These are phyloP conservation scores for Apophysomyces trapeziformis DNA, from an alignment of 371 early-diverging fungal genomes.

Conservation along the genomic window DNA sequence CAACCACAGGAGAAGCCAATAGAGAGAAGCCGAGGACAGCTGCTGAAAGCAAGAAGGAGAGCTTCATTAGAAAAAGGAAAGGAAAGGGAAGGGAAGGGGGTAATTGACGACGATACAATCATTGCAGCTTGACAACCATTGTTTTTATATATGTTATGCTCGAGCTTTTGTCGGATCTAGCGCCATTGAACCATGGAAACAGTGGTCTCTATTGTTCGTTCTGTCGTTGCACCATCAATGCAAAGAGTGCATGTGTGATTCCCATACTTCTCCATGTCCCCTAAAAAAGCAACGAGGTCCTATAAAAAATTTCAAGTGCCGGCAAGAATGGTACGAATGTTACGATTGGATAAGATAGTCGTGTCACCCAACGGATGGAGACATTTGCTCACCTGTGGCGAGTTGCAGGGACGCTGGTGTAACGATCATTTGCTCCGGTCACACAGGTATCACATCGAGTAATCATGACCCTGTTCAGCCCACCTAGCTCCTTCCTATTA, in stretches of 20 bases:
- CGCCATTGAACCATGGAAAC: constrained; percentile 4
- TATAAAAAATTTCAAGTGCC: neutral
- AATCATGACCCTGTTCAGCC: neutral
- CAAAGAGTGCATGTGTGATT: constrained; percentile 4
- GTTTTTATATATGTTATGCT: neutral
- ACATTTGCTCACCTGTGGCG: constrained; percentile 32
- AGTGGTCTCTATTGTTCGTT: neutral
- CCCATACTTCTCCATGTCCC: constrained; percentile 9
- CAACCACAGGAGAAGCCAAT: neutral
- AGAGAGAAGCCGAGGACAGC: neutral
- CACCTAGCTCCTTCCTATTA: neutral
- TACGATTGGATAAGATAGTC: neutral
- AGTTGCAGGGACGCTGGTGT: constrained; percentile 93
- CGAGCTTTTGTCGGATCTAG: neutral
- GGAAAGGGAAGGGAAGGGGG: constrained; percentile 4
- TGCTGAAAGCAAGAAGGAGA: constrained; percentile 5
- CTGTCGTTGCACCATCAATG: neutral
- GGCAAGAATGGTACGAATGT: neutral
- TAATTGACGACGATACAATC: neutral
- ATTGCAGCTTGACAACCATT: neutral
- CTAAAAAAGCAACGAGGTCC: constrained; percentile 1
- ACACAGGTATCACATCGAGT: neutral
- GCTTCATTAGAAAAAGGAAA: neutral
- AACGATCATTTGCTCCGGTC: constrained; percentile 60
- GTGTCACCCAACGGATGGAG: neutral